Evolutionary conservation across 164 flowering plant species (phyloP).

Genomic region (Vitis amurensis): DNA sequence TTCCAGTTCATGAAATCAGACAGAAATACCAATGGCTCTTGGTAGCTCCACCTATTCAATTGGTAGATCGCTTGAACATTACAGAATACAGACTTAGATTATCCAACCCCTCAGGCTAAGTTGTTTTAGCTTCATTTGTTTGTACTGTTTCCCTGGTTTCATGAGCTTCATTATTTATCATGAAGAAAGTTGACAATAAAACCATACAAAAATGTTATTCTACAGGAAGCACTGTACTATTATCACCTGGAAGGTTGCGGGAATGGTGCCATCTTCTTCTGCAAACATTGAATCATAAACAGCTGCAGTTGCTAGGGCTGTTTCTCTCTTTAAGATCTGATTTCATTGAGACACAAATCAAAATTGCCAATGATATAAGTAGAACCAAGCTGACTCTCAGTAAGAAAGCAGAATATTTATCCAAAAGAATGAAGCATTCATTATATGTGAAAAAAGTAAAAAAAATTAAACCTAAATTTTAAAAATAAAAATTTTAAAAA

Average conservation of each 20-base stretch:
- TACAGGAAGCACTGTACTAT: not conserved
- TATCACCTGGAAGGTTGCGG: constrained; percentile 98
- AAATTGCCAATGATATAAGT: not conserved
- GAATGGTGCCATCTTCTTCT: constrained; percentile 87
- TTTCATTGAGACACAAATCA: constrained; percentile 3
- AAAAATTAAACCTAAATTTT: not conserved
- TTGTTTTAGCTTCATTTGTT: too few relatives aligned
- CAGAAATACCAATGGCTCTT: too few relatives aligned
- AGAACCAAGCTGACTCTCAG: not conserved
- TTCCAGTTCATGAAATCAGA: too few relatives aligned
- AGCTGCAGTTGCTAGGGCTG: constrained; percentile 93
- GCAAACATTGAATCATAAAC: constrained; percentile 94
- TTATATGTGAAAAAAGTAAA: not conserved
- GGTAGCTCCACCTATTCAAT: too few relatives aligned
- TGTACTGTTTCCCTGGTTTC: too few relatives aligned
- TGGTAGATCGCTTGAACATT: too few relatives aligned
- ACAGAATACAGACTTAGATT: too few relatives aligned
- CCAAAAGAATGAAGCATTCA: not conserved
- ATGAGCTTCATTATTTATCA: too few relatives aligned
- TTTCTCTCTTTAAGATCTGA: constrained; percentile 80
- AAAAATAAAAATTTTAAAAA: too few relatives aligned
- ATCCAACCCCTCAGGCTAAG: too few relatives aligned
- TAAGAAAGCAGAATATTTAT: not conserved
- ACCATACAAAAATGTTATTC: constrained; percentile 7
- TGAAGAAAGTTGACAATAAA: too few relatives aligned